phyloP scores from a whole-genome alignment of 2,329 filamentous ascomycete species.

The Aureobasidium sp. region DNA sequence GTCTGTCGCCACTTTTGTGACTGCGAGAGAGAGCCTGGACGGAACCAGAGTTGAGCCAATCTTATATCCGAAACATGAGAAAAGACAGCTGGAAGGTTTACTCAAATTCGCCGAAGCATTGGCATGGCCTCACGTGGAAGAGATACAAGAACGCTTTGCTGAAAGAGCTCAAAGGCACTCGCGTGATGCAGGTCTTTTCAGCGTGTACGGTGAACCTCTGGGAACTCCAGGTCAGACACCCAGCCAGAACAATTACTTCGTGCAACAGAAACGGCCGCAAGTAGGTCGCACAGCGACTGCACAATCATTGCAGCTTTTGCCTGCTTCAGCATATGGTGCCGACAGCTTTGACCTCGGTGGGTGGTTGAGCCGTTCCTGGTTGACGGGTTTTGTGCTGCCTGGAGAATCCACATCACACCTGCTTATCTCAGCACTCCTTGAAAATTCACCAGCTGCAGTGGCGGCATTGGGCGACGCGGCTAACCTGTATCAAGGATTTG shows the following conservation, averaged over 20 bases:
- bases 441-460: conserved; percentile 47
- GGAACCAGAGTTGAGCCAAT: conserved; percentile 21
- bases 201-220: conserved; percentile 35
- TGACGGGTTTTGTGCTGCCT: conserved; percentile 49
- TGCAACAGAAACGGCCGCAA: conserved; percentile 15
- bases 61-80: conserved; percentile 31
- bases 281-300: conserved; percentile 6
- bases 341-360: conserved; percentile 35
- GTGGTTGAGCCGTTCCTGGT: conserved; percentile 50
- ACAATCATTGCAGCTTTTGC: conserved; percentile 17
- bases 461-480: conserved; percentile 43
- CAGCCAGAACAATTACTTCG: conserved; percentile 15
- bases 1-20: conserved; percentile 24
- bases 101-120: conserved; percentile 45
- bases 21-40: conserved; percentile 21
- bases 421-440: conserved; percentile 49
- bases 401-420: conserved; percentile 48
- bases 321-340: conserved; percentile 2
- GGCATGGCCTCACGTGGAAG: conserved; percentile 40
- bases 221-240: conserved; percentile 28
- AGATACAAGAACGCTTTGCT: conserved; percentile 16
- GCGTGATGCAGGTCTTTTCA: conserved; percentile 22
- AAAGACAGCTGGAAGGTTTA: conserved; percentile 44
- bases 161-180: conserved; percentile 5
- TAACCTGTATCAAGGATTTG: conserved; percentile 50